phyloP scores from a whole-genome alignment of 1,284 basidiomycete species.

The Schizophyllum commune region DNA sequence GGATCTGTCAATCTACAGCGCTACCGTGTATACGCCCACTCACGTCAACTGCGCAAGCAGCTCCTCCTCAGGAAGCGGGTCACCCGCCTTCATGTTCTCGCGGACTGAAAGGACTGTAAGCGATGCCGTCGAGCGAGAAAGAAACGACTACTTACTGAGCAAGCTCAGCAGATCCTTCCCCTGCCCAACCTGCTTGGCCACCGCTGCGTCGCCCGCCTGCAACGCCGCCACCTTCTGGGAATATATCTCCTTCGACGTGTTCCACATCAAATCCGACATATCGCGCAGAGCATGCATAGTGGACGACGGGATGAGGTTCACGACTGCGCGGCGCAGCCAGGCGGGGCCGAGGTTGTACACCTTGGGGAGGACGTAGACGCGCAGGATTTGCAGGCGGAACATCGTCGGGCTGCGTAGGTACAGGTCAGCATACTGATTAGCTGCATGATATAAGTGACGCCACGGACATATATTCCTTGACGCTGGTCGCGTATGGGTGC shows the following conservation, averaged over 20 bases:
- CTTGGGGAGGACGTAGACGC: constrained; percentile 7
- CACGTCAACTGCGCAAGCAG: constrained; percentile 11
- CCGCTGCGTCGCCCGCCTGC: constrained; percentile 21
- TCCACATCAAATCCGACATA: constrained; percentile 26
- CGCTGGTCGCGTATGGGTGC: constrained; percentile 21
- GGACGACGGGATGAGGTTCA: constrained; percentile 27
- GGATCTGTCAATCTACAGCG: background rate
- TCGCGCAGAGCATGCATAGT: constrained; percentile 29
- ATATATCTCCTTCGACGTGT: constrained; percentile 20
- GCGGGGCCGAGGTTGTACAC: constrained; percentile 24
- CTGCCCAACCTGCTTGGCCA: constrained; percentile 18
- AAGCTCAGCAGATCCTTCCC: constrained; percentile 42
- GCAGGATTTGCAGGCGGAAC: constrained; percentile 15
- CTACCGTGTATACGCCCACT: background rate
- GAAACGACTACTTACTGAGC: constrained; percentile 21
- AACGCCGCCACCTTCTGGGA: constrained; percentile 30
- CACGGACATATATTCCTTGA: constrained; percentile 20
- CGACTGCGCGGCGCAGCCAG: constrained; percentile 25
- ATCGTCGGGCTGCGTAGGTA: background rate
- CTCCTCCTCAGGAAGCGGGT: constrained; percentile 12
- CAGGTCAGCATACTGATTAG: background rate
- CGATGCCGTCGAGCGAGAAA: background rate
- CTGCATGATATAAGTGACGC: constrained; percentile 1
- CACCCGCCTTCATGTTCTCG: constrained; percentile 3
- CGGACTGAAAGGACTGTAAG: background rate